Evolutionary conservation across 2,329 filamentous ascomycete genomes (phyloP).

Genomic region (Diplodia corticola): DNA sequence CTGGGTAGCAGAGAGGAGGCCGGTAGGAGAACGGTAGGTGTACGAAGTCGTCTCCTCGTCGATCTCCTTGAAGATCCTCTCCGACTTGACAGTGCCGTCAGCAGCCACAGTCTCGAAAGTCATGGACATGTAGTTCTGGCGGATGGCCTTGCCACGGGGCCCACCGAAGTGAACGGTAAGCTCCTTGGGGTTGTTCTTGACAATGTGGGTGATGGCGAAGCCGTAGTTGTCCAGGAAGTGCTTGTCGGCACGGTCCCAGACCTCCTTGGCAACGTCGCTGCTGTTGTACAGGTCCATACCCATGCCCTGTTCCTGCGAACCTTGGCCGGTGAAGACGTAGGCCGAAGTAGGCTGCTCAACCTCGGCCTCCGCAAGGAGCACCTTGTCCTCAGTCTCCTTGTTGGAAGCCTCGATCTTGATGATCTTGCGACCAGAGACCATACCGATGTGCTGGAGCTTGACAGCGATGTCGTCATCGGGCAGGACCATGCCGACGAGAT

Average conservation of each 20-base stretch:
- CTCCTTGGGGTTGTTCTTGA: slow-evolving; percentile 99
- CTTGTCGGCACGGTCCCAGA: slow-evolving; percentile 88
- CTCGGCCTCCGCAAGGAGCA: slow-evolving; percentile 91
- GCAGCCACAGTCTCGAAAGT: slow-evolving; percentile 96
- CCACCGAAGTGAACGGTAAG: slow-evolving; percentile 98
- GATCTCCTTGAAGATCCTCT: slow-evolving; percentile 99
- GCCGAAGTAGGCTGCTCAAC: slow-evolving; percentile 96
- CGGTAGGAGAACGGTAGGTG: slow-evolving; percentile 93
- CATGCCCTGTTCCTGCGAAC: slow-evolving; percentile 98
- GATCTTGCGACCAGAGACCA: slow-evolving; percentile 98
- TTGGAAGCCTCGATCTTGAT: slow-evolving; percentile 98
- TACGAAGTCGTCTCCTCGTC: slow-evolving; percentile 90
- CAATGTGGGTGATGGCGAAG: slow-evolving; percentile 97
- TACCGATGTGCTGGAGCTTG: slow-evolving; percentile 92
- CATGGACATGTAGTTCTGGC: slow-evolving; percentile 99
- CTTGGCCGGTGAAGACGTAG: slow-evolving; percentile 97
- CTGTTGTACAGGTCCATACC: slow-evolving; percentile 97
- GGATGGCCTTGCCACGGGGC: slow-evolving; percentile 92
- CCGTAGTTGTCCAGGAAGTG: slow-evolving; percentile 98
- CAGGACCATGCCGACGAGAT: slow-evolving; percentile 96
- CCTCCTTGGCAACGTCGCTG: slow-evolving; percentile 91
- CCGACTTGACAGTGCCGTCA: slow-evolving; percentile 92
- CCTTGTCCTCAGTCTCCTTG: slow-evolving; percentile 94
- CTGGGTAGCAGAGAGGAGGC: slow-evolving; percentile 92
- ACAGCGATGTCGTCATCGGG: slow-evolving; percentile 95